Evolutionary conservation across 768 basidiomycete genomes (phyloP), one percentile per base, ranked within the genome.

Genomic region (Kondoa subrosea): DNA sequence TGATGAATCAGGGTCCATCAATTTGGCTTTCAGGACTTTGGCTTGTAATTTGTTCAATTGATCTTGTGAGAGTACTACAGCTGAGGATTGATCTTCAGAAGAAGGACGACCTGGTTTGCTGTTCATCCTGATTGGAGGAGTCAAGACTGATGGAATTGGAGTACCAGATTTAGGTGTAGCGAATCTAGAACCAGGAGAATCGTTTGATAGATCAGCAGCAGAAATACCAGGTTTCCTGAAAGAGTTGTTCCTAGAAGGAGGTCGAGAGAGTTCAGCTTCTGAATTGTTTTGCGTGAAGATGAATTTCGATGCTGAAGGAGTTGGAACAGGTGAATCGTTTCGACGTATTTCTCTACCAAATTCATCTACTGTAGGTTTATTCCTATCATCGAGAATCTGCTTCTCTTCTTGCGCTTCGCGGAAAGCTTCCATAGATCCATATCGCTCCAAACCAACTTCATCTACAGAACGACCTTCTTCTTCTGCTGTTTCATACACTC

Each of bases 11-110:
- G 87, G 81, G n/a, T 84, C 85, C 82, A 88, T 87, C 33, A 99
- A 81, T 76, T 87, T 92, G 2, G 95, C 92, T 34, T 89, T 85
- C 8, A 99, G 79, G 1, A 95, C 91, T 72, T 86, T 86, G 2
- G 93, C 93, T 77, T 99, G 93, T 1, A 99, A 78, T 74, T 85
- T 87, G 76, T 99, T 97, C 59, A 97, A 79, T 17, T 87, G 88
- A 16, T 73, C 75, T 21, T 76, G 72, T 0, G 77, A 74, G 62
- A 80, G 70, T 29, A 63, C 31, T 56, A 66, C 4, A 31, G 31
- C 57, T 30, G 58, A 59, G 59, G 40, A 26, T n/a, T 33, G 65
- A 21, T 26, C 4, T n/a, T 4, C n/a, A 56, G 26, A 8, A 27
- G 16, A 33, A 15, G 40, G 27, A 59, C 8, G 27, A 64, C 40